Conservation (phyloP, 176 grass and related monocot genomes). For the Phoenix roebelenii region DNA sequence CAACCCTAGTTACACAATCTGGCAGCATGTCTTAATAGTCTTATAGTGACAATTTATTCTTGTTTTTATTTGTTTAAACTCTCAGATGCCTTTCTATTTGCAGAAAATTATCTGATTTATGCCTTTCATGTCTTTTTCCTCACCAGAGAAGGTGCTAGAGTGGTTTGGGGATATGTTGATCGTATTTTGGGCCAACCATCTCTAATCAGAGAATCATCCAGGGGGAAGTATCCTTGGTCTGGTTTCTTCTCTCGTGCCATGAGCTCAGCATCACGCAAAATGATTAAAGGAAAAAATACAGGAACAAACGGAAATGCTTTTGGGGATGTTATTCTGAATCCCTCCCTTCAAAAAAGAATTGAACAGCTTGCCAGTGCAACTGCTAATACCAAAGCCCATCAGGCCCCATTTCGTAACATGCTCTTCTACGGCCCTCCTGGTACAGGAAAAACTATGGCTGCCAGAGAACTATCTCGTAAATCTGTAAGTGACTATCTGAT, state of each 20-base stretch:
- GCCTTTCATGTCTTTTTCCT: constrained; percentile 8
- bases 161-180: constrained; percentile 96
- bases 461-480: constrained; percentile 72
- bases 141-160: constrained; percentile 85
- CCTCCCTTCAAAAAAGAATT: constrained; percentile 86
- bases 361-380: constrained; percentile 87
- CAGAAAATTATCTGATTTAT: not conserved
- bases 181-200: constrained; percentile 96
- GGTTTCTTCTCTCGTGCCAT: constrained; percentile 50
- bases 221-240: constrained; percentile 90
- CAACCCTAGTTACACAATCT: no score
- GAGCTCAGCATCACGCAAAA: constrained; percentile 49
- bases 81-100: not conserved
- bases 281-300: constrained; percentile 40
- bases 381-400: constrained; percentile 89
- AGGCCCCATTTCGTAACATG: constrained; percentile 98
- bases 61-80: not conserved
- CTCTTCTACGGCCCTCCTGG: constrained; percentile 97
- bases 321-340: constrained; percentile 95
- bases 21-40: no score
- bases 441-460: constrained; percentile 97
- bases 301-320: constrained; percentile 73
- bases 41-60: not conserved
- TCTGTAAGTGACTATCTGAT: constrained; percentile 45
- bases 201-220: constrained; percentile 92